phyloP scores from a whole-genome alignment of 2,329 filamentous ascomycete species.

The Alternaria ethzedia region DNA sequence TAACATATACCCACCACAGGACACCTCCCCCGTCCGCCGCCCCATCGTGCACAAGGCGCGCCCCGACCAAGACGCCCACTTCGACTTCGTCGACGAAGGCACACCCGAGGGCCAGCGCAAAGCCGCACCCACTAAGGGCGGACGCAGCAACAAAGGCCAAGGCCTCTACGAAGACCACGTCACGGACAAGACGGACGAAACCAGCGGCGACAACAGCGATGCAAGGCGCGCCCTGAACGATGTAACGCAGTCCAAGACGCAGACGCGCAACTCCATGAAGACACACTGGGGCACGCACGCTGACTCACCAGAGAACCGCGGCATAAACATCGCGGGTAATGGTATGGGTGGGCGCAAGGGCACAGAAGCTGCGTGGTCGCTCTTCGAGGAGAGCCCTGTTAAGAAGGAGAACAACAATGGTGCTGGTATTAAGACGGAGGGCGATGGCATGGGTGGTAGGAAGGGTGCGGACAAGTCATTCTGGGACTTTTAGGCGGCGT shows the following conservation, averaged over 20 bases:
- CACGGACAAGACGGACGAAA: conserved; percentile 55
- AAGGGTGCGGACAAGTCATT: conserved; percentile 39
- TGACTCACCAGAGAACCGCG: conserved; percentile 31
- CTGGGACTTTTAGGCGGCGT: conserved; percentile 38
- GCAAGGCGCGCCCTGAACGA: conserved; percentile 62
- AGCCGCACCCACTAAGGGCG: conserved; percentile 49
- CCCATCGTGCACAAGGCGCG: conserved; percentile 71
- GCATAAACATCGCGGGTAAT: conserved; percentile 49
- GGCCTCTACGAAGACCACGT: conserved; percentile 80
- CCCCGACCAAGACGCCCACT: conserved; percentile 81
- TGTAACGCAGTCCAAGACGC: conserved; percentile 73
- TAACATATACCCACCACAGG: conserved; percentile 46
- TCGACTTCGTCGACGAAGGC: conserved; percentile 80
- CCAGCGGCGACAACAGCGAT: conserved; percentile 57
- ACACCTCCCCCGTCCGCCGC: conserved; percentile 65
- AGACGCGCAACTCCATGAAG: conserved; percentile 62
- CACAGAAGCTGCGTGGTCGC: conserved; percentile 47
- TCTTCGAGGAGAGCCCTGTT: conserved; percentile 40
- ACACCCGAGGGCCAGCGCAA: conserved; percentile 60
- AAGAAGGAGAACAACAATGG: conserved; percentile 39
- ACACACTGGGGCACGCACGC: conserved; percentile 44
- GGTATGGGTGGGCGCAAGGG: conserved; percentile 52
- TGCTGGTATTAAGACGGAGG: conserved; percentile 43
- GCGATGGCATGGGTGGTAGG: conserved; percentile 50
- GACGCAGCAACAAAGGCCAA: conserved; percentile 69